A percentile compares a stretch with the other conserved stretches of the same genome.
Conservation (phyloP, 2,329 filamentous ascomycete genomes). For the Macrophomina tecta region DNA sequence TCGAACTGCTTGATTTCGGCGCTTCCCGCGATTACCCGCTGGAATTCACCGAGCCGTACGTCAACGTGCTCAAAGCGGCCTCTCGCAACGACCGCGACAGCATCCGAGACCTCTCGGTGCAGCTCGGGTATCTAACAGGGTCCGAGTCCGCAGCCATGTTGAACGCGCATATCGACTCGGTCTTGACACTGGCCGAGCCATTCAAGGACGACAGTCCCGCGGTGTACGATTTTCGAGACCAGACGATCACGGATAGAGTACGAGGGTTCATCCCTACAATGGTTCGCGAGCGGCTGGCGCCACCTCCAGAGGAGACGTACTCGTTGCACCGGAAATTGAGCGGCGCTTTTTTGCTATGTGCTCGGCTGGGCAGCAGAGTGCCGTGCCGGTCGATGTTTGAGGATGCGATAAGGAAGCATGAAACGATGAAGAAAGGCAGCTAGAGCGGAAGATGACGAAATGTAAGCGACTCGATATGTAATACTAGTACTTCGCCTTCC, state of each 20-base stretch:
- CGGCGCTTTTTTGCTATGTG: slow-evolving; percentile 92
- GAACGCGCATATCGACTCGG: slow-evolving; percentile 85
- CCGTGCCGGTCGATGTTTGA: slow-evolving; percentile 81
- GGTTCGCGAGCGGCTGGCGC: slow-evolving; percentile 84
- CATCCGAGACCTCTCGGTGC: slow-evolving; percentile 72
- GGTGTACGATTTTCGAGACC: slow-evolving; percentile 88
- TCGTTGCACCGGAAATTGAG: slow-evolving; percentile 93
- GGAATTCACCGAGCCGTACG: slow-evolving; percentile 79
- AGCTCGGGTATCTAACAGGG: slow-evolving; percentile 90
- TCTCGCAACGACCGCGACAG: slow-evolving; percentile 69
- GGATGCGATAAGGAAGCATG: slow-evolving; percentile 53
- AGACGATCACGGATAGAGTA: slow-evolving; percentile 96
- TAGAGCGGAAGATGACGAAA: not conserved
- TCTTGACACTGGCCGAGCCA: slow-evolving; percentile 90
- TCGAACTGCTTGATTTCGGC: slow-evolving; percentile 95
- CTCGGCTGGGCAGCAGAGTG: slow-evolving; percentile 81
- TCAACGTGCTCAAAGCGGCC: slow-evolving; percentile 80
- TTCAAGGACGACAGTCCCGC: slow-evolving; percentile 77
- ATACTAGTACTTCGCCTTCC: slow-evolving; percentile 5
- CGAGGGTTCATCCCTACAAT: slow-evolving; percentile 88
- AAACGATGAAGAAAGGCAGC: slow-evolving; percentile 16
- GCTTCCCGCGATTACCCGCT: slow-evolving; percentile 85
- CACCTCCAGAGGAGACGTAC: slow-evolving; percentile 97
- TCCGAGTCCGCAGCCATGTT: slow-evolving; percentile 86
- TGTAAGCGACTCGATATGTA: slow-evolving; percentile 13